A percentile compares a stretch with the other conserved stretches of the same genome.
Evolutionary conservation across 345 rosid species (phyloP).

Genomic region (Gossypium mustelinum): DNA sequence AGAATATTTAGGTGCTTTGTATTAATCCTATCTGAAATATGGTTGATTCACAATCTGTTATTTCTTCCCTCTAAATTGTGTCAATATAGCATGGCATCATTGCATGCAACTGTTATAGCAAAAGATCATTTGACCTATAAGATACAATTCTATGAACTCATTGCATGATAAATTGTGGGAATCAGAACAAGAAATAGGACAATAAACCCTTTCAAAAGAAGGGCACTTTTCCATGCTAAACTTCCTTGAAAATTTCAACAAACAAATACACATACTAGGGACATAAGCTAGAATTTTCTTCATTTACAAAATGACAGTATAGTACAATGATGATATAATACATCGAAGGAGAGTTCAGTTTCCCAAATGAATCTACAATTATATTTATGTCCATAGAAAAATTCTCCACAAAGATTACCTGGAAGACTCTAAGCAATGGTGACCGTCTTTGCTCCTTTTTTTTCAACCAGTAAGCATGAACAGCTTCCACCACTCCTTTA

Average conservation of each 20-base stretch:
- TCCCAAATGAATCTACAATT: not conserved
- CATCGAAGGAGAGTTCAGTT: not conserved
- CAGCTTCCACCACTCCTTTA: conserved; percentile 66
- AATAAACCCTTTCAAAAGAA: not conserved
- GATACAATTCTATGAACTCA: not conserved
- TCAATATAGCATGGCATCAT: too few relatives aligned
- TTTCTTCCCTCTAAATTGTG: too few relatives aligned
- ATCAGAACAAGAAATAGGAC: not conserved
- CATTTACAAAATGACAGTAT: not conserved
- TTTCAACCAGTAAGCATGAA: conserved; percentile 63
- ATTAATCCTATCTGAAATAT: not conserved
- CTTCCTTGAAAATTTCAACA: not conserved
- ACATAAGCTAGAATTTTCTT: not conserved
- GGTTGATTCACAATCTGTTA: not conserved
- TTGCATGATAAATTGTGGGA: not conserved
- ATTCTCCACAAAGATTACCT: conserved; percentile 43
- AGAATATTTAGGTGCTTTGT: not conserved
- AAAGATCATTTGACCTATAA: not conserved
- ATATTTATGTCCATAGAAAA: not conserved
- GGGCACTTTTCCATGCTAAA: not conserved
- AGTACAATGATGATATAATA: not conserved
- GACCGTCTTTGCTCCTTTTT: conserved; percentile 54
- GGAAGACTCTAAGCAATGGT: conserved; percentile 69
- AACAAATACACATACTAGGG: not conserved
- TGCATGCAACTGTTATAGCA: not conserved